A percentile compares a stretch with the other conserved stretches of the same genome.
phyloP scores from a whole-genome alignment of 192 early-diverging fungal genomes.

The Kickxella alabastrina region DNA sequence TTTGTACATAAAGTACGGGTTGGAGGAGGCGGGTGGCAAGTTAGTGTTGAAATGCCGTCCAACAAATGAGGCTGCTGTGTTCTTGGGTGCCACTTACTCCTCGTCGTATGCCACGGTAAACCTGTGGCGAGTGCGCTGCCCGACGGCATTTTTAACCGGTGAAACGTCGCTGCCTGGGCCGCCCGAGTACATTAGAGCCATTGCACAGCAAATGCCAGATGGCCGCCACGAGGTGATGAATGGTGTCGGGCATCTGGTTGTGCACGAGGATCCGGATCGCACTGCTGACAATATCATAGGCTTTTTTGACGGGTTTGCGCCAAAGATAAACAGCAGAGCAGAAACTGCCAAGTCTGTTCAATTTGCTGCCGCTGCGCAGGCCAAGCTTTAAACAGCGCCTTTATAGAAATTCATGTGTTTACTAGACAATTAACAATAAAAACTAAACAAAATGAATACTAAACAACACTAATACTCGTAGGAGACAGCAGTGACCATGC shows the following conservation, averaged over 20 bases:
- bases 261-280: conserved; percentile 20
- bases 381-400: too few relatives aligned
- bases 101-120: conserved; percentile 12
- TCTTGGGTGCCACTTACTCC: conserved; percentile 9
- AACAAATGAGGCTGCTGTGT: conserved; percentile 26
- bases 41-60: conserved; percentile 40
- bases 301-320: conserved; percentile 19
- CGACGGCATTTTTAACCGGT: conserved; percentile 31
- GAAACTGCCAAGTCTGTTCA: too few relatives aligned
- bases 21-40: conserved; percentile 3
- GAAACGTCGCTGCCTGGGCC: conserved; percentile 19
- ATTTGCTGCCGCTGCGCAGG: too few relatives aligned
- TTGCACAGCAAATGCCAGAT: conserved; percentile 14
- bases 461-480: too few relatives aligned
- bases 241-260: conserved; percentile 27
- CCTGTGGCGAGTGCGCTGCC: conserved; percentile 24
- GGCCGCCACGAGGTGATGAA: conserved; percentile 24
- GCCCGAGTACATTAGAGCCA: conserved; percentile 6
- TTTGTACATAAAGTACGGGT: conserved; percentile 24
- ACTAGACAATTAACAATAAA: too few relatives aligned
- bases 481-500: too few relatives aligned
- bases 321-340: conserved; percentile 5
- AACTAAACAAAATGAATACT: too few relatives aligned
- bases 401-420: too few relatives aligned
- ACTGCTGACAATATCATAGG: conserved; percentile 12